Conservation (phyloP, 2,329 filamentous ascomycete species). For the Colletotrichum viniferum region DNA sequence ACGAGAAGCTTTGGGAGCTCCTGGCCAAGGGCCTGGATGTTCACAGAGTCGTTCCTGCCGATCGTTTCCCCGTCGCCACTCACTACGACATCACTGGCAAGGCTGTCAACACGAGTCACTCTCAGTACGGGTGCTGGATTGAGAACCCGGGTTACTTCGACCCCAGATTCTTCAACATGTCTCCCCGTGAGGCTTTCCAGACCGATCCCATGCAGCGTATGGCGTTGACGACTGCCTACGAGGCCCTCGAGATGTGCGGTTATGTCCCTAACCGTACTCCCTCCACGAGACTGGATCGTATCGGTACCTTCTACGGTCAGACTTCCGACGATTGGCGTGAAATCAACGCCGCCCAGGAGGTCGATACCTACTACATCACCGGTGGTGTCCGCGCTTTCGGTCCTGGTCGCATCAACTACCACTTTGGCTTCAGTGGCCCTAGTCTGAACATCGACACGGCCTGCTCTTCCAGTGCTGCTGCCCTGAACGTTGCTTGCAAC, state of each 20-base stretch:
- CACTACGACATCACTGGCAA: constrained; percentile 68
- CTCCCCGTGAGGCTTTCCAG: constrained; percentile 68
- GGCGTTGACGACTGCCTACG: constrained; percentile 76
- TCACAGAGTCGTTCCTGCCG: constrained; percentile 59
- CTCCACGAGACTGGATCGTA: constrained; percentile 61
- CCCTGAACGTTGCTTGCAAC: constrained; percentile 72
- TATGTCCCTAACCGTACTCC: constrained; percentile 71
- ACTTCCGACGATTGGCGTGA: constrained; percentile 82
- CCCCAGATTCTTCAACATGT: constrained; percentile 75
- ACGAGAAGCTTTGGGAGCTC: constrained; percentile 54
- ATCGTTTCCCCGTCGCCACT: constrained; percentile 65
- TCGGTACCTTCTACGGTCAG: constrained; percentile 78
- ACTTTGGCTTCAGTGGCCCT: constrained; percentile 77
- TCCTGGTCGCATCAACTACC: constrained; percentile 73
- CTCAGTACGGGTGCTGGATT: constrained; percentile 51
- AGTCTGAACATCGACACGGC: constrained; percentile 77
- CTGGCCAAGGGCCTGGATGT: constrained; percentile 69
- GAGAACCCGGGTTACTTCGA: constrained; percentile 71
- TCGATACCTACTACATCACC: constrained; percentile 61
- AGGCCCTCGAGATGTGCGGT: constrained; percentile 79
- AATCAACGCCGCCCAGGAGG: constrained; percentile 73
- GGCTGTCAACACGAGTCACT: constrained; percentile 61
- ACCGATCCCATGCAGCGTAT: constrained; percentile 79
- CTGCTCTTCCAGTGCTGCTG: constrained; percentile 76
- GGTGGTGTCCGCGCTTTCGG: constrained; percentile 55